phyloP scores from a whole-genome alignment of 1,284 basidiomycete genomes.

The Lentinula novae-zelandiae region DNA sequence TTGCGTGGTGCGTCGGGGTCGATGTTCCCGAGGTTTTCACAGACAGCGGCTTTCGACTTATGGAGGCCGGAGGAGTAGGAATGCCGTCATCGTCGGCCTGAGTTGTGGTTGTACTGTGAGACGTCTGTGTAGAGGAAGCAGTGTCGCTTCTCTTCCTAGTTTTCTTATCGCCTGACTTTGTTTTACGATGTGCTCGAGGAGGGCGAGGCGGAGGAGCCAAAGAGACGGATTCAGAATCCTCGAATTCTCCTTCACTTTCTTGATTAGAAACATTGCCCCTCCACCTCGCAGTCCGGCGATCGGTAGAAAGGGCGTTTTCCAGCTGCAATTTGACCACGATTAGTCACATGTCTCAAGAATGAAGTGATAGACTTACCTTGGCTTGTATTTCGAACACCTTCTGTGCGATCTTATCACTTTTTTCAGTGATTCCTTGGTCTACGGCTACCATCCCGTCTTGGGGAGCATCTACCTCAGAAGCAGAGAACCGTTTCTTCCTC shows the following conservation, averaged over 20 bases:
- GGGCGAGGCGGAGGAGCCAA: constrained; percentile 31
- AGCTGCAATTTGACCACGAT: constrained; percentile 41
- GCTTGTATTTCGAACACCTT: constrained; percentile 81
- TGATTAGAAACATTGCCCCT: constrained; percentile 35
- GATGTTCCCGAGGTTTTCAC: constrained; percentile 28
- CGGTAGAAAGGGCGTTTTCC: constrained; percentile 64
- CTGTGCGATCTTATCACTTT: constrained; percentile 79
- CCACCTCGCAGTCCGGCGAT: constrained; percentile 42
- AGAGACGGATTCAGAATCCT: constrained; percentile 30
- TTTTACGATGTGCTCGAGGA: constrained; percentile 21
- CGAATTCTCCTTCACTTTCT: constrained; percentile 48
- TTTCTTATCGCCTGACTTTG: constrained; percentile 20
- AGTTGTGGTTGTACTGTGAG: constrained; percentile 14
- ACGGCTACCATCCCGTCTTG: constrained; percentile 80
- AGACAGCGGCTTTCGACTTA: background rate
- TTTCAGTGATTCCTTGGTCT: constrained; percentile 77
- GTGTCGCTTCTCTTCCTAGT: constrained; percentile 42
- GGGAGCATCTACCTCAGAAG: constrained; percentile 50
- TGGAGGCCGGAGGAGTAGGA: background rate
- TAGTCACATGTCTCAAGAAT: background rate
- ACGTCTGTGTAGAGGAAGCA: constrained; percentile 39
- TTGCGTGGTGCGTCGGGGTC: constrained; percentile 33
- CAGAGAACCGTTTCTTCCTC: constrained; percentile 75
- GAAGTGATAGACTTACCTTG: constrained; percentile 46
- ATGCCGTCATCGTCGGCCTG: constrained; percentile 9